These are phyloP conservation scores for Cladophialophora chaetospira DNA, from an alignment of 2,329 filamentous ascomycete genomes.

Conservation along the genomic window DNA sequence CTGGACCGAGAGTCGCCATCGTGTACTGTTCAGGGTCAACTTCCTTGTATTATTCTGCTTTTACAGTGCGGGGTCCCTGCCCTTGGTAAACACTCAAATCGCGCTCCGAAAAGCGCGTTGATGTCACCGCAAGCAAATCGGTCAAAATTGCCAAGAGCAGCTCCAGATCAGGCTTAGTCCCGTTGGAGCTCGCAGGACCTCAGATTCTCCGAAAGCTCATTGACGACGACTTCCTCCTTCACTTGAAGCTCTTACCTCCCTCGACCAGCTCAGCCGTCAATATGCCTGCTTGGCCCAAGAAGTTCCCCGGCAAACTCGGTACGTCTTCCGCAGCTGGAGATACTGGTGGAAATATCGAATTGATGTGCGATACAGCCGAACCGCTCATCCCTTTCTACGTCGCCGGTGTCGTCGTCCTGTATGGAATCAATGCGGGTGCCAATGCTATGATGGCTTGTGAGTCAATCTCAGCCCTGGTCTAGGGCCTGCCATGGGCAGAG, in stretches of 20 bases:
- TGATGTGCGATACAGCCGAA: constrained; percentile 62
- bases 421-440: constrained; percentile 85
- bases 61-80: too few relatives aligned
- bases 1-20: constrained; percentile 56
- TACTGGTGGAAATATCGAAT: neutral
- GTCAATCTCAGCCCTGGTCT: too few relatives aligned
- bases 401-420: constrained; percentile 87
- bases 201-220: constrained; percentile 18
- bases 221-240: constrained; percentile 15
- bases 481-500: too few relatives aligned
- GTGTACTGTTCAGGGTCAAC: too few relatives aligned
- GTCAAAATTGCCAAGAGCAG: constrained; percentile 24
- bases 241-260: constrained; percentile 11
- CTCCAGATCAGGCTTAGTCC: neutral
- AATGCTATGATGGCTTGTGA: constrained; percentile 77
- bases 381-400: constrained; percentile 92
- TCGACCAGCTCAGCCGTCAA: constrained; percentile 39
- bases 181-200: constrained; percentile 1
- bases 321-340: constrained; percentile 42
- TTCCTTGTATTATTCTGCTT: too few relatives aligned
- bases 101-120: constrained; percentile 8
- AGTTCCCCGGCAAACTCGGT: constrained; percentile 78
- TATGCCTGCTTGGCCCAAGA: constrained; percentile 76
- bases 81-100: constrained; percentile 5
- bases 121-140: constrained; percentile 6